Conservation (phyloP, 352 stramenopile genomes). For the Phytophthora lateralis region DNA sequence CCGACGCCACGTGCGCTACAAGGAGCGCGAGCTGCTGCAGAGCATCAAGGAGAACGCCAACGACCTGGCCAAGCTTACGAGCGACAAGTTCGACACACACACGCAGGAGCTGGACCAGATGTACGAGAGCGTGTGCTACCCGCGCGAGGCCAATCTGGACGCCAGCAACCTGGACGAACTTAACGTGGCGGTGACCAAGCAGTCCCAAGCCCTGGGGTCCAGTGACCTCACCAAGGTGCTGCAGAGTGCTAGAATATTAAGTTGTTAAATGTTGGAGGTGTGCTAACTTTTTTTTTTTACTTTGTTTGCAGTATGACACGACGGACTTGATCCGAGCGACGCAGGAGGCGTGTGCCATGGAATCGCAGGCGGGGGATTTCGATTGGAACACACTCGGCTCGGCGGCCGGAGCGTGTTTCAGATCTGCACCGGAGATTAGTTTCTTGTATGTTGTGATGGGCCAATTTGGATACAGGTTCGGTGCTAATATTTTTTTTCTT, state of each 20-base stretch:
- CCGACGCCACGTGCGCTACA: constrained; percentile 71
- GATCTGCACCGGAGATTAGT: constrained; percentile 68
- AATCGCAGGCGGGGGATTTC: constrained; percentile 46
- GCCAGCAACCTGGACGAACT: constrained; percentile 85
- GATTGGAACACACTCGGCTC: constrained; percentile 71
- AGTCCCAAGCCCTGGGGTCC: constrained; percentile 68
- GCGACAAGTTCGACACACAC: constrained; percentile 59
- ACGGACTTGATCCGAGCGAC: constrained; percentile 63
- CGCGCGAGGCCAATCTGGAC: constrained; percentile 81
- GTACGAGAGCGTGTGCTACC: constrained; percentile 83
- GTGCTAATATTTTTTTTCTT: constrained; percentile 13
- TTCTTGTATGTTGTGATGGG: constrained; percentile 54
- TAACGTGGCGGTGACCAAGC: constrained; percentile 75
- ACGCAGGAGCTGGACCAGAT: constrained; percentile 73
- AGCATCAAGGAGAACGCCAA: constrained; percentile 74
- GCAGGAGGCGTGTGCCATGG: constrained; percentile 44
- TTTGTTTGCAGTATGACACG: constrained; percentile 54
- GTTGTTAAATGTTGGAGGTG: not conserved
- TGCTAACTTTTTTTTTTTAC: constrained; percentile 5
- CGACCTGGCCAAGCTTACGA: constrained; percentile 70
- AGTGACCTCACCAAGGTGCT: constrained; percentile 76
- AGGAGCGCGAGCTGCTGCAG: constrained; percentile 78
- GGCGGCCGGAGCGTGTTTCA: constrained; percentile 73
- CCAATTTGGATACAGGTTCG: not conserved
- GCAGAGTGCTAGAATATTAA: not conserved